phyloP scores from a whole-genome alignment of 495 filamentous ascomycete species.

The Penicillium silybi region DNA sequence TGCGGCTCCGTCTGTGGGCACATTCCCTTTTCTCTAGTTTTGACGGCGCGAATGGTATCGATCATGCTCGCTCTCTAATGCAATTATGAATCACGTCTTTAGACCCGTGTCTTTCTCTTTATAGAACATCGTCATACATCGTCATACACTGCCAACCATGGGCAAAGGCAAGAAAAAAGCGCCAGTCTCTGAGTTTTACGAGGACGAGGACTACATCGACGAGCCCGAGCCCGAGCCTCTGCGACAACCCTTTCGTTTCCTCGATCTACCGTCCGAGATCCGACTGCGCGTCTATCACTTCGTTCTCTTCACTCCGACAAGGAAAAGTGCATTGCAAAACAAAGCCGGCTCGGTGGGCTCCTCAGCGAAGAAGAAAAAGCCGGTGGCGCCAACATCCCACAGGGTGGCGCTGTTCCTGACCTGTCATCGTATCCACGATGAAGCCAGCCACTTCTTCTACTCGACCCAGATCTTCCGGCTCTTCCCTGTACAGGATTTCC shows the following conservation, averaged over 20 bases:
- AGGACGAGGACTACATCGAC: constrained; percentile 10
- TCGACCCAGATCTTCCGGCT: constrained; percentile 70
- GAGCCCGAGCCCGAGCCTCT: constrained; percentile 7
- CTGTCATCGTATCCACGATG: constrained; percentile 61
- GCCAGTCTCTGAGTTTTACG: constrained; percentile 12
- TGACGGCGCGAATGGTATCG: neutral
- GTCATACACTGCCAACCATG: no score
- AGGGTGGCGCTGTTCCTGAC: constrained; percentile 60
- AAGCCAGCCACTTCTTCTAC: constrained; percentile 74
- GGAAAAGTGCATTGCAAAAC: constrained; percentile 21
- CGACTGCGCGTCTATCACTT: constrained; percentile 66
- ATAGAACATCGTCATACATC: no score
- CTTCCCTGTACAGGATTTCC: constrained; percentile 68
- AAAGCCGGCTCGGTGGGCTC: constrained; percentile 59
- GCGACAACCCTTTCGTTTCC: constrained; percentile 60
- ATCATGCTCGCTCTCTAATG: constrained; percentile 1
- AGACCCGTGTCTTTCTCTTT: constrained; percentile 14
- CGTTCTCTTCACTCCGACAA: constrained; percentile 50
- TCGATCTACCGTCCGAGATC: constrained; percentile 74
- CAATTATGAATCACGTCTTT: constrained; percentile 12
- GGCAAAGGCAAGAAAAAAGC: constrained; percentile 16
- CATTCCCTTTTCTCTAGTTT: constrained; percentile 15
- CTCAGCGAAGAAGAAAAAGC: constrained; percentile 66
- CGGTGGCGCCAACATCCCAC: constrained; percentile 41
- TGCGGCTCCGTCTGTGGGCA: constrained; percentile 49